Base-by-base conservation (phyloP, 2,329 filamentous ascomycete genomes). In the Cladosporium phlei region DNA sequence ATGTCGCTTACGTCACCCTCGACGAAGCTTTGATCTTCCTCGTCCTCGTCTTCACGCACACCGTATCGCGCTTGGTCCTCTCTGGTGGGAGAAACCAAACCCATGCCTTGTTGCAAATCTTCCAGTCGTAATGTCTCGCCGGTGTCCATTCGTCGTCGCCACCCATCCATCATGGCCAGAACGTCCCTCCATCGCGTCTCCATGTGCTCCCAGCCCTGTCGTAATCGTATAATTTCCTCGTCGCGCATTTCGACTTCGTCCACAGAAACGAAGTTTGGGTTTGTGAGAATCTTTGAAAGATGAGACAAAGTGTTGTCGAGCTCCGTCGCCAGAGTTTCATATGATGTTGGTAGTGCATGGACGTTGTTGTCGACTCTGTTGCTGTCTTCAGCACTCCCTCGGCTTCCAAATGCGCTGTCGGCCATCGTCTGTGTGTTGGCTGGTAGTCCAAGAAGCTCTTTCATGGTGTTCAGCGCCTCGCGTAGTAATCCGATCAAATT, bases 221-320 rank as follows among this genome's bases (percentile, higher is more conserved):
- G 82, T 38, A 98, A 73, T 42, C 87, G 79, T 43, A 78, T 76
- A 54, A 98, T 97, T 64, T 96, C 90, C 50, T 94, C 85, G 54
- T 98, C 91, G 46, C 91, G 82, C n/a, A 89, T 70, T 60, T 94
- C 84, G 2, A 98, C 88, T 65, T 97, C 93, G 59, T 97, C 93
- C 17, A 97, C 80, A 0, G 91, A 87, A 11, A 96, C 93, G 64
- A 97, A 98, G 2, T 90, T 95, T 1, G 93, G 93, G 60, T 97
- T 97, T 7, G 89, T 96, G 34, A 98, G 74, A 28, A 98, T 79
- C 2, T 78, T 85, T 54, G 86, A 80, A 53, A 98, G 77, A 61
- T 95, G 88, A 25, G 86, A 81, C 50, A 97, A 75, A 8, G 95
- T 82, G 5, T 73, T 73, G 44, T 90, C 83, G 68, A 96, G 80